Percentiles rank a stretch among this genome's conserved stretches.
These are phyloP conservation scores for Oemleria cerasiformis DNA, from an alignment of 306 rosid species.

Conservation along the genomic window DNA sequence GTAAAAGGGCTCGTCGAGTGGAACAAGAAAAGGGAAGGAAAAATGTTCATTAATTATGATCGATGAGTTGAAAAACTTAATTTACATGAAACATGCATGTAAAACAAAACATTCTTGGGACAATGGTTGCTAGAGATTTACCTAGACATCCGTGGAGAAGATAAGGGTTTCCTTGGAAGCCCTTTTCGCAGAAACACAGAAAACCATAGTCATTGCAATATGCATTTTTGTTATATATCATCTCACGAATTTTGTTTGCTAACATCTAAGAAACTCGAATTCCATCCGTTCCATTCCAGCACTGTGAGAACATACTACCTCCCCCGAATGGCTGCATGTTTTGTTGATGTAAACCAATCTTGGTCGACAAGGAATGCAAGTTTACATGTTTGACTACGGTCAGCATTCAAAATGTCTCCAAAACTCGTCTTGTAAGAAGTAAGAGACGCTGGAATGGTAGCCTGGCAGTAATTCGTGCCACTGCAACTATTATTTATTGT, in stretches of 20 bases:
- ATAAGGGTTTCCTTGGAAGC: conserved; percentile 19
- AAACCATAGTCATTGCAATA: background rate
- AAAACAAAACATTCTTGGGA: too few relatives aligned
- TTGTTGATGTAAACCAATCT: background rate
- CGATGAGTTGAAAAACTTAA: too few relatives aligned
- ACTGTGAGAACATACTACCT: background rate
- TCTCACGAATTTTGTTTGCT: too few relatives aligned
- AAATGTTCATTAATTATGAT: too few relatives aligned
- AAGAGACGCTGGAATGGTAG: background rate
- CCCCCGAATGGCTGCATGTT: background rate
- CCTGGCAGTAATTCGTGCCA: conserved; percentile 15
- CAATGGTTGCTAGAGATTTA: background rate
- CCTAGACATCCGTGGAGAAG: conserved; percentile 8
- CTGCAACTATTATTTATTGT: background rate
- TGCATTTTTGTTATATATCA: too few relatives aligned
- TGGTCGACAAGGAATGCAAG: conserved; percentile 12
- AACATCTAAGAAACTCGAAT: background rate
- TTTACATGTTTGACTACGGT: too few relatives aligned
- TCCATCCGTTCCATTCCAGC: background rate
- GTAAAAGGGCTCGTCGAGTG: too few relatives aligned
- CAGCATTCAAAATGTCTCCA: too few relatives aligned
- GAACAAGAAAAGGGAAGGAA: too few relatives aligned
- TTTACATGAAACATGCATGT: too few relatives aligned
- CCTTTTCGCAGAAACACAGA: background rate
- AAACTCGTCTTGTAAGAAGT: background rate